Base-by-base conservation (phyloP, 305 asterid species). In the Fraxinus dipetala region DNA sequence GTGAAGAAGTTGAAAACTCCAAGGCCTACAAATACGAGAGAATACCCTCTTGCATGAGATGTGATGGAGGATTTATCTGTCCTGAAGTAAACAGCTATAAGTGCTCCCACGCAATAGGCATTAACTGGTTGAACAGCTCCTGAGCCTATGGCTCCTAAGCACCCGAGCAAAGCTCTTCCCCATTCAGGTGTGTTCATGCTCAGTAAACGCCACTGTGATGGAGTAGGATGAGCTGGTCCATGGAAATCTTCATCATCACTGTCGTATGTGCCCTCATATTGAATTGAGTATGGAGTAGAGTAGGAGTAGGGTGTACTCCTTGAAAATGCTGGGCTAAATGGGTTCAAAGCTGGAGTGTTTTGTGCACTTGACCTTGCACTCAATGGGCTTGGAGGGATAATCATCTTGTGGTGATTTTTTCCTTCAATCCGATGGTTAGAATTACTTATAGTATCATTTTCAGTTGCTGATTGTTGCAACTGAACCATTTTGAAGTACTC, bases 81-180 rank as follows among this genome's bases (percentile, higher is more conserved):
- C 43, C 92, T 83, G 84, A 93, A 93, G 86, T 93, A 93, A 69
- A 93, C 94, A 4, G 94, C 40, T 81, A 93, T 93, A 18, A 91
- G 88, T 34, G 85, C 96, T 72, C 97, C 97, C 22, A 93, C 94
- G 1, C 94, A 91, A 76, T 91, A 93, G 18, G 97, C 97, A n/a
- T 93, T 91, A 76, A 93, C 87, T n/a, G 96, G 97, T 69, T 93
- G 97, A 61, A 93, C 94, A 0, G 97, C 97, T 78, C 97, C 97
- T 0, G 96, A 90, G 35, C 96, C 94, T 79, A 93, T 85, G 36
- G 97, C 97, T 77, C 96, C 96, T 6, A 93, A 69, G 88, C 93
- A 88, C 38, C 96, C 97, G 7, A 90, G 89, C 63, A 90, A 54
- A 48, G 94, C 92, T 78, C 84, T 78, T 1, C 83, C 82, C 91